A percentile compares a stretch with the other conserved stretches of the same genome.
Conservation (phyloP, 163 green algal genomes). For the Chlamydomonas reinhardtii region DNA sequence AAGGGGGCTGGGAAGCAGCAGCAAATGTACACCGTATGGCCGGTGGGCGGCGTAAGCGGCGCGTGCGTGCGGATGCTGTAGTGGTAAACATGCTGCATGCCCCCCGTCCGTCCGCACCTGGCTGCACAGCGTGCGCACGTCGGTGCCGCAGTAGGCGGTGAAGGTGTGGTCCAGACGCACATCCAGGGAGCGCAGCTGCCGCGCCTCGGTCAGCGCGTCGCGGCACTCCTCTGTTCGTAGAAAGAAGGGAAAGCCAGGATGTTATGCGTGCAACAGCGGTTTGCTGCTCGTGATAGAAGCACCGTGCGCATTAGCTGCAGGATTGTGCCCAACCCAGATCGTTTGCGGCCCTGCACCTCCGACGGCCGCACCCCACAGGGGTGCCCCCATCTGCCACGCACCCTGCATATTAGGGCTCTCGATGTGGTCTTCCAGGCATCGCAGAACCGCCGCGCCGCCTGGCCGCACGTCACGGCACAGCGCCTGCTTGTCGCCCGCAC, state of each 20-base stretch:
- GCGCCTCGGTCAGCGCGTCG: constrained; percentile 17
- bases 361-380: too few relatives aligned
- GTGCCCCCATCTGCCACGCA: neutral
- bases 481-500: constrained; percentile 49
- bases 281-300: neutral
- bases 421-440: constrained; percentile 53
- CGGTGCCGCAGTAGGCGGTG: neutral
- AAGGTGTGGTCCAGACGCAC: constrained; percentile 51
- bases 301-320: too few relatives aligned
- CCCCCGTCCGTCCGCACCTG: too few relatives aligned
- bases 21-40: too few relatives aligned
- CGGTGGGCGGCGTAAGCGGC: too few relatives aligned
- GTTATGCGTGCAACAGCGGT: neutral
- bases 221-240: constrained; percentile 21
- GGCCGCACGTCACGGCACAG: constrained; percentile 54
- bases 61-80: too few relatives aligned
- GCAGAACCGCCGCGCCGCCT: constrained; percentile 46
- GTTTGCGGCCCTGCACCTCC: too few relatives aligned
- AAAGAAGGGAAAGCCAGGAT: neutral
- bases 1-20: too few relatives aligned
- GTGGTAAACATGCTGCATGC: too few relatives aligned
- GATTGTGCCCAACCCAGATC: too few relatives aligned
- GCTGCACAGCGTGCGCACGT: constrained; percentile 33
- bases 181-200: constrained; percentile 48
- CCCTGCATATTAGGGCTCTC: constrained; percentile 33